Base-by-base conservation (phyloP, 1,139 yeast species). In the Diutina neorugosa region DNA sequence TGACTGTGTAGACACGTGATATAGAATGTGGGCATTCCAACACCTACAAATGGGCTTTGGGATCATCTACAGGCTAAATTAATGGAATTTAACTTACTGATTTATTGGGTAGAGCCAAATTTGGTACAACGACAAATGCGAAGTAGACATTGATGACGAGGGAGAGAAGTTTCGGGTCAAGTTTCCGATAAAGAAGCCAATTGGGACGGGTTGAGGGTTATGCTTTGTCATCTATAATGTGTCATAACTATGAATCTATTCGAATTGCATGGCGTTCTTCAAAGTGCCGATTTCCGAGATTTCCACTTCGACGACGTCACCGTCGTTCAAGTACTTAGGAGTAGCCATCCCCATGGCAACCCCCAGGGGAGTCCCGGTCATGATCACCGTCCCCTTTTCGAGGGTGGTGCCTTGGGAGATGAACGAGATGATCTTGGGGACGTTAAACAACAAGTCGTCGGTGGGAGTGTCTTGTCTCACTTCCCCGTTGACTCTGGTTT, bases 331-430 rank as follows among this genome's bases (percentile, higher is more conserved):
- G 74, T 76, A 78, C 53, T 61, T 67, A 71, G 69, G 72, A 71
- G 41, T 63, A 64, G 57, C 78, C 69, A 75, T 25, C 21, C 34
- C 51, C 49, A 51, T 46, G 16, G 70, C 72, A n/a, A 78, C 83
- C 20, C 83, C 83, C 47, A 73, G 64, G 27, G 82, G 82, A 6
- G 82, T 77, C 19, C 82, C 82, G 55, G 78, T 76, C 63, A 74
- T 74, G 54, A 77, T 73, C 52, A 77, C 58, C 54, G 76, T 78
- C 46, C 82, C 82, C 3, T 77, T 76, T 53, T 65, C 63, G 51
- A 77, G 66, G 1, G 81, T 77, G 9, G 78, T 69, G 4, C 82
- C 81, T 60, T 76, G 79, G 44, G 78, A 71, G 55, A 78, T 61
- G 61, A 76, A 78, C 4, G 78, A 65, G 37, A 78, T 65, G 27